A percentile compares a stretch with the other conserved stretches of the same genome.
These are phyloP conservation scores for Pholiota molesta DNA, from an alignment of 768 basidiomycete species.

Conservation along the genomic window DNA sequence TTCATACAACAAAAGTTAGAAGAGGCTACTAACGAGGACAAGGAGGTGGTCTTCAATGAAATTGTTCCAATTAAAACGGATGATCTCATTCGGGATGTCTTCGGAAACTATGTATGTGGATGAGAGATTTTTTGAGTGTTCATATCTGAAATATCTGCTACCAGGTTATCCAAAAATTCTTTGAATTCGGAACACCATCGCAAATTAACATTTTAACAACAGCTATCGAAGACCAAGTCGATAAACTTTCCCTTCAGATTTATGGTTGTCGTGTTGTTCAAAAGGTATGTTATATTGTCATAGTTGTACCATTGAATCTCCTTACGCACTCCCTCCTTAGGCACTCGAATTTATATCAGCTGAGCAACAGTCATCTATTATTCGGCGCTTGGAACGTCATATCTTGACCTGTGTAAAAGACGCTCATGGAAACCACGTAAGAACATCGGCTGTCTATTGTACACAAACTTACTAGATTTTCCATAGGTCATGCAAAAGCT, in stretches of 20 bases:
- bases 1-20: slow-evolving; percentile 89
- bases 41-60: slow-evolving; percentile 82
- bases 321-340: slow-evolving; percentile 37
- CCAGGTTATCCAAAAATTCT: slow-evolving; percentile 92
- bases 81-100: slow-evolving; percentile 87
- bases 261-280: slow-evolving; percentile 97
- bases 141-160: slow-evolving; percentile 9
- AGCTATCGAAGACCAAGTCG: slow-evolving; percentile 77
- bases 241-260: slow-evolving; percentile 83
- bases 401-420: slow-evolving; percentile 88
- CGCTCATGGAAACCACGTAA: slow-evolving; percentile 92
- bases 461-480: slow-evolving; percentile 9
- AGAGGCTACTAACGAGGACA: slow-evolving; percentile 69
- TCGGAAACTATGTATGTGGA: slow-evolving; percentile 88
- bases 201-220: slow-evolving; percentile 74
- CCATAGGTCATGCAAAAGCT: slow-evolving; percentile 84
- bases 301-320: background rate
- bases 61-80: slow-evolving; percentile 77
- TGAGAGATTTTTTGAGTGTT: background rate
- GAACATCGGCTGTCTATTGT: slow-evolving; percentile 23
- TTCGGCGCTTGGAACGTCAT: slow-evolving; percentile 78
- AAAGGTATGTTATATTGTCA: slow-evolving; percentile 53
- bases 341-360: slow-evolving; percentile 81
- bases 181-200: slow-evolving; percentile 79
- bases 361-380: slow-evolving; percentile 76